Conservation (phyloP, 169 alveolate species). For the Theileria sp. region DNA sequence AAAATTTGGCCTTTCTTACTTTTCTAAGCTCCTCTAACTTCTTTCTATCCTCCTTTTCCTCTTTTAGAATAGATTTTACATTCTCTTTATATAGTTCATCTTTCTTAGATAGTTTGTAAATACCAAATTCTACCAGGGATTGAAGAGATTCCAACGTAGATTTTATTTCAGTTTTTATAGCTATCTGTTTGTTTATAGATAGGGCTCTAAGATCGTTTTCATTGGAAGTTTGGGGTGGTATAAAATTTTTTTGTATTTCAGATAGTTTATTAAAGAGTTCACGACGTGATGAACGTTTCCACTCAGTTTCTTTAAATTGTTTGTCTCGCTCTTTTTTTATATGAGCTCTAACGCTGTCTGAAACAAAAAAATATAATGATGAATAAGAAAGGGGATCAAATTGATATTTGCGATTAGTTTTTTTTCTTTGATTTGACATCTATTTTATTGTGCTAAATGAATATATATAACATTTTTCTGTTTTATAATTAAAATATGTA, state of each 20-base stretch:
- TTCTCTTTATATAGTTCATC: slow-evolving; percentile 3
- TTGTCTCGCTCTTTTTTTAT: slow-evolving; percentile 10
- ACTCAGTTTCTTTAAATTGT: background rate
- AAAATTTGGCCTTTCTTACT: slow-evolving; percentile 12
- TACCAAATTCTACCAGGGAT: slow-evolving; percentile 6
- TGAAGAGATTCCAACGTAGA: slow-evolving; percentile 30
- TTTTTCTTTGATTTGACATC: slow-evolving; percentile 10
- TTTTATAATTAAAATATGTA: background rate
- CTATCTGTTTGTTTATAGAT: slow-evolving; percentile 45
- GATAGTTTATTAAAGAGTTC: slow-evolving; percentile 26
- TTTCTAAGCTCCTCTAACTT: slow-evolving; percentile 37
- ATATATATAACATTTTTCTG: background rate
- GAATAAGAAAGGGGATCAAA: slow-evolving; percentile 56
- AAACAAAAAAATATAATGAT: slow-evolving; percentile 31
- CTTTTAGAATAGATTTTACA: slow-evolving; percentile 17
- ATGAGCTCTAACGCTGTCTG: slow-evolving; percentile 35
- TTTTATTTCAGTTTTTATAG: slow-evolving; percentile 26
- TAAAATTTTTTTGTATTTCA: slow-evolving; percentile 6
- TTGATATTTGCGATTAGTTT: slow-evolving; percentile 48
- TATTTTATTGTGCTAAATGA: background rate
- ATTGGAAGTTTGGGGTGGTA: slow-evolving; percentile 51
- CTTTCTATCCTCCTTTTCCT: slow-evolving; percentile 21
- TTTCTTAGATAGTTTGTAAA: background rate
- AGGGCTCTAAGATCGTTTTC: slow-evolving; percentile 39
- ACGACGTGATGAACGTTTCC: slow-evolving; percentile 18